Conservation (phyloP, 2,329 filamentous ascomycete species). For the Curvularia eragrostidis region DNA sequence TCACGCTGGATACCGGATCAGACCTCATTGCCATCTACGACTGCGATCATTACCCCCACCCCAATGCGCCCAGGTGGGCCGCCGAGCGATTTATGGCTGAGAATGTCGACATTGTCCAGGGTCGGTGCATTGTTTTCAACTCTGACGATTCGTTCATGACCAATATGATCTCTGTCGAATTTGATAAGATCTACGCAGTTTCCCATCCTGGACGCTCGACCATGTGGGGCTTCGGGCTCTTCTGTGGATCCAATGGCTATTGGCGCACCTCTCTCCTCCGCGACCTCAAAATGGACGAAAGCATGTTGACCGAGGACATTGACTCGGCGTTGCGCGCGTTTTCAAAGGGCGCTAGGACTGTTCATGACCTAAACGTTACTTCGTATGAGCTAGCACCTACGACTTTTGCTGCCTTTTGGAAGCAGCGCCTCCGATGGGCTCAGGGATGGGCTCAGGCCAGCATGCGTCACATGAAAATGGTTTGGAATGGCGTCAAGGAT, state of each 20-base stretch:
- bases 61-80: constrained; percentile 58
- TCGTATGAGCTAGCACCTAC: constrained; percentile 59
- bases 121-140: constrained; percentile 59
- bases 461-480: constrained; percentile 52
- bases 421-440: constrained; percentile 59
- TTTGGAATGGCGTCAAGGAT: constrained; percentile 52
- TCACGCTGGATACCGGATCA: constrained; percentile 53
- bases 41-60: constrained; percentile 60
- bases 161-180: constrained; percentile 58
- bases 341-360: constrained; percentile 52
- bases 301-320: constrained; percentile 60
- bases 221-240: constrained; percentile 58
- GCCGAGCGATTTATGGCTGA: constrained; percentile 56
- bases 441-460: constrained; percentile 60
- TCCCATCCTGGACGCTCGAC: constrained; percentile 57
- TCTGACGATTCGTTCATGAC: constrained; percentile 53
- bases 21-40: constrained; percentile 59
- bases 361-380: constrained; percentile 58
- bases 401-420: constrained; percentile 55
- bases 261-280: constrained; percentile 55
- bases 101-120: constrained; percentile 58
- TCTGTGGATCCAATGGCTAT: constrained; percentile 59
- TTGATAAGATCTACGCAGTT: constrained; percentile 61
- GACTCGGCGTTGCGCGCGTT: constrained; percentile 58
- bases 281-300: constrained; percentile 58